Evolutionary conservation across 1,284 basidiomycete species (phyloP).

Genomic region (Apiotrichum akiyoshidainum): DNA sequence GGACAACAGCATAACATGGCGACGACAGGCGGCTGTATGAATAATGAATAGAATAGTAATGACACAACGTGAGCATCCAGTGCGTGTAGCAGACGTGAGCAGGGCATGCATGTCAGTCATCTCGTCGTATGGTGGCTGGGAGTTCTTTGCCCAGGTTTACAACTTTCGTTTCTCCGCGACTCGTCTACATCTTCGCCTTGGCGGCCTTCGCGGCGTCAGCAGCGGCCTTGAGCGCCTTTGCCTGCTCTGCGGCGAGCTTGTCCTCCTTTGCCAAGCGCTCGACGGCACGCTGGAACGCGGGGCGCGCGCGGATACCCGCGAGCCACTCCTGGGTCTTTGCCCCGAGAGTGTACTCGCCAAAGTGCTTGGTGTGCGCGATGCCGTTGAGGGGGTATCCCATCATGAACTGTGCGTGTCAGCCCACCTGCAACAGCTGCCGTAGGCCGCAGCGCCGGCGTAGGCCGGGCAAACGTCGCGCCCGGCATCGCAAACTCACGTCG

Average conservation of each 20-base stretch:
- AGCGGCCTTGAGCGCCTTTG: background rate
- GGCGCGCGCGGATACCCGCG: slow-evolving; percentile 13
- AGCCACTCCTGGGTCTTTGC: slow-evolving; percentile 3
- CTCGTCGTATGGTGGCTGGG: no score
- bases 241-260: background rate
- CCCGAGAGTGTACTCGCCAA: background rate
- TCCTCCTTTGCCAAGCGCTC: slow-evolving; percentile 11
- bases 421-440: no score
- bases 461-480: no score
- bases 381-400: slow-evolving; percentile 9
- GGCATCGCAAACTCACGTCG: slow-evolving; percentile 30
- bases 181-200: background rate
- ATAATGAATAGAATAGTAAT: no score
- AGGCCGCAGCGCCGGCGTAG: no score
- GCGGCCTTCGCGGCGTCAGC: background rate
- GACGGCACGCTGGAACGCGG: slow-evolving; percentile 11
- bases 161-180: no score
- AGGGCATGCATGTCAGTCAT: no score
- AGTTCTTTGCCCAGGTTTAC: no score
- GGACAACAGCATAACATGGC: background rate
- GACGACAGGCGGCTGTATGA: no score
- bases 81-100: no score
- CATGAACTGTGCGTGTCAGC: slow-evolving; percentile 11
- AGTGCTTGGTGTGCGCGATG: background rate
- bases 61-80: no score